phyloP scores from a whole-genome alignment of 345 rosid species.

The Syzygium oleosum region DNA sequence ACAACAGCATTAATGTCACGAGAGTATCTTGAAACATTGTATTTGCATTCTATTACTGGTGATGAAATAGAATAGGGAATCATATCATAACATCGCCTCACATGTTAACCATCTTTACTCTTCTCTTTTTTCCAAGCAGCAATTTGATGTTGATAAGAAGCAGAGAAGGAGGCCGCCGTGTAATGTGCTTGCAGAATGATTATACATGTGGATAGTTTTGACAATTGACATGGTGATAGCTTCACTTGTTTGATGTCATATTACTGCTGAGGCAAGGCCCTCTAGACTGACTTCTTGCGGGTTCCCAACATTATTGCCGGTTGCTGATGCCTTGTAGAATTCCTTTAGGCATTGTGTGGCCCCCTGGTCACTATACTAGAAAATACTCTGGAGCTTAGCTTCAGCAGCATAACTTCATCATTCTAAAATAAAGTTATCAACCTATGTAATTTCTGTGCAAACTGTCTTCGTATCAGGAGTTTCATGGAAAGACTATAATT shows the following conservation, averaged over 20 bases:
- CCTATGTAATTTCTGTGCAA: neutral
- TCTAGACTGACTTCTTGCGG: neutral
- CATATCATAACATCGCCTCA: neutral
- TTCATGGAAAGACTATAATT: neutral
- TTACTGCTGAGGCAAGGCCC: neutral
- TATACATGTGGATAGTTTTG: neutral
- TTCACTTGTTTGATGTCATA: neutral
- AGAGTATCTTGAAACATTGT: neutral
- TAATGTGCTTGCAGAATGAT: conserved; percentile 33
- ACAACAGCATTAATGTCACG: neutral
- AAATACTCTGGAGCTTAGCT: neutral
- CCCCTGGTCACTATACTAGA: neutral
- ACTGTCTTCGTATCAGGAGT: neutral
- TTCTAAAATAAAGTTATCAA: neutral
- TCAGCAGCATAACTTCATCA: neutral
- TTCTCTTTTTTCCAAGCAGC: conserved; percentile 19
- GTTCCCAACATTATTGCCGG: neutral
- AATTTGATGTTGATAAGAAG: conserved; percentile 27
- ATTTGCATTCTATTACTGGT: neutral
- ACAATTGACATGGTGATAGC: neutral
- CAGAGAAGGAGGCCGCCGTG: conserved; percentile 25
- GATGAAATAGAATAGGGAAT: neutral
- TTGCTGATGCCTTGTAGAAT: neutral
- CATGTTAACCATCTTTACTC: neutral
- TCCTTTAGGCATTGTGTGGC: neutral